Percentiles rank a stretch among this genome's conserved stretches.
Evolutionary conservation across 2,329 filamentous ascomycete species (phyloP).

Genomic region (Sclerotinia trifoliorum): DNA sequence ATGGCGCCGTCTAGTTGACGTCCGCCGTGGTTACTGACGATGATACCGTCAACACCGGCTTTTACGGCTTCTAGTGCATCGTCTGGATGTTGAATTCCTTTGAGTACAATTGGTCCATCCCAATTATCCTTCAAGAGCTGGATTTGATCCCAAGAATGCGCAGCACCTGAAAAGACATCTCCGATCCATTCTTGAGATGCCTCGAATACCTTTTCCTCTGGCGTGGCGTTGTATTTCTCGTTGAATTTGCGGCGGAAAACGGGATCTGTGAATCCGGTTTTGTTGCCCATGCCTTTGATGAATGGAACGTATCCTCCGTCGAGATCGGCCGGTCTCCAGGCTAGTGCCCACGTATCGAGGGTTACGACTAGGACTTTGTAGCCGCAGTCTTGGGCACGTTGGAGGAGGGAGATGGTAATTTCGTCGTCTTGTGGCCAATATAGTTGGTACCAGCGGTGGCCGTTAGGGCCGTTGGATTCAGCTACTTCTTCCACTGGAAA

Average conservation of each 20-base stretch:
- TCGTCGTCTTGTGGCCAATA: slow-evolving; percentile 70
- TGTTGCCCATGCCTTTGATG: slow-evolving; percentile 55
- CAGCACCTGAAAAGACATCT: slow-evolving; percentile 51
- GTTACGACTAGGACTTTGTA: slow-evolving; percentile 69
- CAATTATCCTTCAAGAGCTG: slow-evolving; percentile 57
- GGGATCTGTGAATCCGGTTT: slow-evolving; percentile 65
- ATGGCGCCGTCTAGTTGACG: slow-evolving; percentile 57
- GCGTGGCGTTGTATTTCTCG: slow-evolving; percentile 48
- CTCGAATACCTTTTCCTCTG: slow-evolving; percentile 46
- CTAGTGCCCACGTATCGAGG: slow-evolving; percentile 67
- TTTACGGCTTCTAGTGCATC: slow-evolving; percentile 49
- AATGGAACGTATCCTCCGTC: slow-evolving; percentile 63
- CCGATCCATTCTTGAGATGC: slow-evolving; percentile 54
- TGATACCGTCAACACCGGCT: slow-evolving; percentile 50
- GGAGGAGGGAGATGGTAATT: slow-evolving; percentile 62
- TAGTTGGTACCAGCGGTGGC: slow-evolving; percentile 68
- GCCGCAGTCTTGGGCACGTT: slow-evolving; percentile 59
- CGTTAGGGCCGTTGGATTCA: slow-evolving; percentile 51
- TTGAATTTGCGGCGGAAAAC: slow-evolving; percentile 60
- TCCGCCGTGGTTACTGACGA: slow-evolving; percentile 58
- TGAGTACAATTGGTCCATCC: slow-evolving; percentile 62
- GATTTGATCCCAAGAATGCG: slow-evolving; percentile 62
- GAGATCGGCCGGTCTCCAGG: slow-evolving; percentile 68
- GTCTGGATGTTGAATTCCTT: slow-evolving; percentile 53
- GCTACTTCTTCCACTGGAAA: slow-evolving; percentile 67